Percentiles rank a stretch among this genome's conserved stretches.
These are phyloP conservation scores for Kwoniella europaea DNA, from an alignment of 768 basidiomycete species.

Conservation along the genomic window DNA sequence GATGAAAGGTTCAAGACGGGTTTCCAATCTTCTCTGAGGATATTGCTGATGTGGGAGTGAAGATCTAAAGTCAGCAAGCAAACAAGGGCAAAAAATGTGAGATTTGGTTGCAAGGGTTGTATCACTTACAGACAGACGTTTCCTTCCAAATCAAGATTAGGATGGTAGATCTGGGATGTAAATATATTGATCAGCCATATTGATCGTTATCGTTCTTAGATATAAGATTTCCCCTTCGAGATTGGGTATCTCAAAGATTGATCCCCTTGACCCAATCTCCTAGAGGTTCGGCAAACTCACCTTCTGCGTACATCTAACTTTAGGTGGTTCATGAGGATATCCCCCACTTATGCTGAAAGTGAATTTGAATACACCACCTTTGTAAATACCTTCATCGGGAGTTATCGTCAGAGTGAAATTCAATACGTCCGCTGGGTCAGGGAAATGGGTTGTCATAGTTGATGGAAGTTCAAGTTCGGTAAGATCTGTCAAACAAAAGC, in stretches of 20 bases:
- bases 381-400: constrained; percentile 99
- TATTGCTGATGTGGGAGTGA: constrained; percentile 63
- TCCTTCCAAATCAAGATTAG: constrained; percentile 96
- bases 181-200: not conserved
- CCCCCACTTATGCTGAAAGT: constrained; percentile 95
- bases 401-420: constrained; percentile 95
- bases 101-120: not conserved
- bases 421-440: constrained; percentile 90
- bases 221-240: not conserved
- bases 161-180: constrained; percentile 85
- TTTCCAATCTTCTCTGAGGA: constrained; percentile 99
- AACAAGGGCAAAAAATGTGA: not conserved
- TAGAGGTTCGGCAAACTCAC: constrained; percentile 61
- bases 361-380: constrained; percentile 89
- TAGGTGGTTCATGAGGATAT: constrained; percentile 99
- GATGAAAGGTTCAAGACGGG: constrained; percentile 96
- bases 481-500: constrained; percentile 66
- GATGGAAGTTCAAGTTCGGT: constrained; percentile 94
- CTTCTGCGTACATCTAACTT: constrained; percentile 95
- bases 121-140: constrained; percentile 80
- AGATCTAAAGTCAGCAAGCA: not conserved
- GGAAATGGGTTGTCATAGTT: constrained; percentile 94
- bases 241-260: too few species aligned
- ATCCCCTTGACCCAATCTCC: too few species aligned
- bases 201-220: too few species aligned